Evolutionary conservation across 805 yeast genomes (phyloP), one percentile per base, ranked within the genome.

Genomic region (Scheffersomyces amazonensis): DNA sequence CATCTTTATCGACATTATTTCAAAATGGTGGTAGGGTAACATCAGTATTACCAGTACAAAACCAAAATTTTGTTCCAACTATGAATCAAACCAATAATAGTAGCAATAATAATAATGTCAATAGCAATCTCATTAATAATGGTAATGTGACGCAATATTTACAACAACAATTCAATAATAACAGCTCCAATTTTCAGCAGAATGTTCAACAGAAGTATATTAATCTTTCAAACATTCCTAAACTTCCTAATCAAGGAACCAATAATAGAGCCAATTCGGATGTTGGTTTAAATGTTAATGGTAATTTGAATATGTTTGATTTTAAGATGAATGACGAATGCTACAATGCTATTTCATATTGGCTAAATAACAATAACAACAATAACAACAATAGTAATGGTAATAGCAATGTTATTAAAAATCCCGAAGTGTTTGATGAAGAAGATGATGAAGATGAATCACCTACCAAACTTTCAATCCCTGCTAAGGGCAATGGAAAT

Each of bases 251-350:
- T 11, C 37, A 38, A 27, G 10, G 13, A 7, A 6, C 10, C 8
- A 12, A 8, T 12, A n/a, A n/a, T n/a, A n/a, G n/a, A n/a, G n/a
- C n/a, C n/a, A n/a, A n/a, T n/a, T n/a, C n/a, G n/a, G n/a, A n/a
- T n/a, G n/a, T n/a, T n/a, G n/a, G n/a, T n/a, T n/a, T n/a, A 11
- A 10, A 5, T 16, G n/a, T 25, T 37, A 25, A 23, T 17, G 27
- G 19, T 13, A 34, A 13, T 23, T 13, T 20, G 27, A 39, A 22
- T 25, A 39, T 47, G 23, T 48, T 50, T 34, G 53, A 56, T 36
- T 53, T 56, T 33, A 53, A 51, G 28, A 61, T 65, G 64, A 65
- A 66, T 41, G 66, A 65, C 40, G 71, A 66, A 43, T 66, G 71
- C 42, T 58, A 61, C 37, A 58, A 60, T 40, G 71, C 71, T 19